Evolutionary conservation across 768 basidiomycete genomes (phyloP), one percentile per base, ranked within the genome.

Genomic region (Clathrus columnatus): DNA sequence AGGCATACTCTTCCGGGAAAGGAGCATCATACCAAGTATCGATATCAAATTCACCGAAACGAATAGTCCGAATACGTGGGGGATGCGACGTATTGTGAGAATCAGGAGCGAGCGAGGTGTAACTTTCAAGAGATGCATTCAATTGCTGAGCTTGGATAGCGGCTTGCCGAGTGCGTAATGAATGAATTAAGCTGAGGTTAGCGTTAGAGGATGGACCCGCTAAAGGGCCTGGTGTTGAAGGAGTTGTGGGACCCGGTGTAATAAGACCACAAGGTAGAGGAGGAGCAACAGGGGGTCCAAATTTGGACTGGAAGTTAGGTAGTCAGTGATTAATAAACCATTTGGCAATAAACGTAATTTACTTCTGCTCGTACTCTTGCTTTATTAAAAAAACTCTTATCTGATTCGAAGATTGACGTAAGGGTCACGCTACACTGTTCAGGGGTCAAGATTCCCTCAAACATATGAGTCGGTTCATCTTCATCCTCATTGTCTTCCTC

Each of bases 11-110:
- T 66, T 98, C 95, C 0, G 96, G 95, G 67, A 97, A 98, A 5
- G 96, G 96, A 21, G 96, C 96, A 66, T 96, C 92, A 68, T 91
- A 98, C 96, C 96, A 99, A 2, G 96, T 98, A 67, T 91, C 84
- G 65, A 98, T 91, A 64, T 98, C 93, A 66, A 76, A 94, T 54
- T 81, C 76, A 24, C 94, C 94, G 62, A 97, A 94, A 26, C 92
- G 83, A 59, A 97, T 92, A 54, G 79, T 82, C 54, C 83, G 85
- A 75, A 95, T 96, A 60, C 85, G 83, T 45, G 86, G 77, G 26
- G 69, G 70, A 28, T 68, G 65, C 1, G 65, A 61, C 52, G 63
- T 52, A 62, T 59, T 48, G 47, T 50, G 46, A 46, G 42, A 59
- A 53, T 42, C 57, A 53, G 58, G 45, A 50, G 50, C 32, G 27